Base-by-base conservation (phyloP, 1,139 yeast species). In the Sugiyamaella castrensis region DNA sequence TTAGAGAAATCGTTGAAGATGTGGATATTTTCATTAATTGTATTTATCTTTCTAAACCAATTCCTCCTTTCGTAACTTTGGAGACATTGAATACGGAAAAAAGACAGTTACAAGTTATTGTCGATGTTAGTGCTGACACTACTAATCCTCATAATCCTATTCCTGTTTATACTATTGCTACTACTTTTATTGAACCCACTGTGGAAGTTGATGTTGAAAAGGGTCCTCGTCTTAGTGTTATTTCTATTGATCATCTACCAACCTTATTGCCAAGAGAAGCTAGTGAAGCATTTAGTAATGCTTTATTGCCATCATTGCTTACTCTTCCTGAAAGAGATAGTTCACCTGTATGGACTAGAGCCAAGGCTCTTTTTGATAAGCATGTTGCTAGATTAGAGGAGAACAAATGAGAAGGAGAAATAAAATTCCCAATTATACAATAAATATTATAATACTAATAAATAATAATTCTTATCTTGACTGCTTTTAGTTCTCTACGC, bases 61-160 rank as follows among this genome's bases (percentile, higher is more conserved):
- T 92, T 64, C 84, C 98, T 43, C 97, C 98, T 52, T 94, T 92
- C 66, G 76, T 89, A 65, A 81, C 84, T 70, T 70, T 69, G 60
- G 87, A 85, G 32, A 69, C 79, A 53, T 78, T 92, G 67, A 85
- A 86, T 71, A 71, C 69, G 50, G 71, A 72, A 53, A 60, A 66
- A 47, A 87, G 98, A 80, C 83, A 78, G 59, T 79, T 92, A 66
- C 83, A 92, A 68, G 87, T 94, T 16, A 88, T 94, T 57, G 97
- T 92, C 46, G 98, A 92, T 69, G 98, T 92, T 51, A 87, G 96
- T 51, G 98, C 98, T 52, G 98, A 94, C 71, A 92, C 98, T 46
- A 92, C 98, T 50, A 94, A 92, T 70, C 98, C 98, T 53, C 94
- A 89, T 75, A 92, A 92, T 73, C 98, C 98, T 53, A 80, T 92